Base-by-base conservation (phyloP, 2,329 filamentous ascomycete species). In the Stachybotrys chlorohalonatus region DNA sequence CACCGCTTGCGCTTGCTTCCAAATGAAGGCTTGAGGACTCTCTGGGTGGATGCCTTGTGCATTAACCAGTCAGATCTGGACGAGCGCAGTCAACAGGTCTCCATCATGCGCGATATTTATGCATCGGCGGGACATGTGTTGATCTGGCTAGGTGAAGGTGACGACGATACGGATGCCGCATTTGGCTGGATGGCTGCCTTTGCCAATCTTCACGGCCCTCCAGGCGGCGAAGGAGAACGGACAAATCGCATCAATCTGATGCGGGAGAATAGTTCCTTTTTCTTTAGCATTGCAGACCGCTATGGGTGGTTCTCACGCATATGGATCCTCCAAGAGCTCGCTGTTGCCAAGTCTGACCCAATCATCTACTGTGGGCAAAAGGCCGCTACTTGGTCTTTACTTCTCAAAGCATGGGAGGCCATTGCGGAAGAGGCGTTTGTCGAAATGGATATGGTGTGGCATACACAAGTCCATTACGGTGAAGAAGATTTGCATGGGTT, bases 321-420 rank as follows among this genome's bases (percentile, higher is more conserved):
- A 31, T 50, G 49, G 49, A 50, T 50, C n/a, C 49, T 50, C 16
- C 49, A 50, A 31, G 49, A 50, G 49, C n/a, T 50, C 17, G 49
- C 49, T 11, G n/a, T 50, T 11, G 49, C 49, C 11, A 30, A 30
- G 30, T 11, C 11, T 30, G 49, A 50, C 30, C 49, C 49, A 2
- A 7, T 50, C 11, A 8, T 50, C 11, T 11, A 31, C 11, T 50
- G 49, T 50, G 49, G 49, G 9, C 49, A 32, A 3, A 31, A 50
- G 11, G 30, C 49, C 7, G n/a, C 30, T 11, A 3, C 49, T 13
- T 50, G 49, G 49, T 50, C 49, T 11, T 8, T 13, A 16, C n/a
- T 50, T 7, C 13, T 50, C 8, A 50, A 50, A 8, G 17, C 30
- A 50, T 50, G 49, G 49, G 30, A 50, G 30, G 30, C 11, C 11